Percentiles rank a stretch among this genome's conserved stretches.
phyloP scores from a whole-genome alignment of 306 rosid species.

The Castanopsis chinensis region DNA sequence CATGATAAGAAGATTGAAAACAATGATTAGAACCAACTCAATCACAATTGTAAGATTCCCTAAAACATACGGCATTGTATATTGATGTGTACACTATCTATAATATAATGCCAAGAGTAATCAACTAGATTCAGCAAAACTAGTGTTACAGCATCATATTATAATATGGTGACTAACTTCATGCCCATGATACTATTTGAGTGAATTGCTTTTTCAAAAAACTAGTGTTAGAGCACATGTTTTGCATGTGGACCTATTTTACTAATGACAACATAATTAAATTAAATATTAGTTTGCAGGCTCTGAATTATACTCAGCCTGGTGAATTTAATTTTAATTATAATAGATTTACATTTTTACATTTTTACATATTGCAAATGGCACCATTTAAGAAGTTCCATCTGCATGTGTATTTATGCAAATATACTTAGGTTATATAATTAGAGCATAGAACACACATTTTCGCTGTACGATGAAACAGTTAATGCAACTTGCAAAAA shows the following conservation, averaged over 20 bases:
- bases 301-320: neutral
- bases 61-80: neutral
- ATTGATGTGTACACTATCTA: neutral
- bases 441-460: too few species aligned
- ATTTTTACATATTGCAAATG: neutral
- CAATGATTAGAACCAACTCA: neutral
- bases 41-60: neutral
- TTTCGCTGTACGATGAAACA: too few species aligned
- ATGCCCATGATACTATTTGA: neutral
- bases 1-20: slow-evolving; percentile 5
- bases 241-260: neutral
- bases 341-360: neutral
- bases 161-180: neutral
- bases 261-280: neutral
- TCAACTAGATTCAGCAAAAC: neutral
- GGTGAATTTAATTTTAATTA: neutral
- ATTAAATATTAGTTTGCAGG: neutral
- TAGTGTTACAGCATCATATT: neutral
- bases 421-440: too few species aligned
- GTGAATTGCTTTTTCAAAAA: neutral
- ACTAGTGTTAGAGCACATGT: neutral
- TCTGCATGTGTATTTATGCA: neutral
- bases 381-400: neutral
- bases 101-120: neutral
- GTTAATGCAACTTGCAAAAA: too few species aligned